phyloP scores from a whole-genome alignment of 441 rosid genomes.

The Melastoma candidum region DNA sequence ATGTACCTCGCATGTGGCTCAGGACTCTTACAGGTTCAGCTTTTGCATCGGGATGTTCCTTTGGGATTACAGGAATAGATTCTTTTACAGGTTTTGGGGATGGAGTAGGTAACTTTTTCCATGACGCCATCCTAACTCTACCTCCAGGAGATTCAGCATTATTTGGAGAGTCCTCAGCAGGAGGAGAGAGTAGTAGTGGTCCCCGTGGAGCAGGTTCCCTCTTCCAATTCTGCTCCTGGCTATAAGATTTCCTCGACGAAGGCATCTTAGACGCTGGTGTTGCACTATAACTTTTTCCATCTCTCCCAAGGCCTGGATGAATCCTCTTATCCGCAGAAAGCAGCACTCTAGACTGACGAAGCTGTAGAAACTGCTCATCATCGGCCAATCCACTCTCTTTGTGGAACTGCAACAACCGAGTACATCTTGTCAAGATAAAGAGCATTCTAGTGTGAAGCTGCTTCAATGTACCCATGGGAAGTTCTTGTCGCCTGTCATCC shows the following conservation, averaged over 20 bases:
- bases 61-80: slow-evolving; percentile 22
- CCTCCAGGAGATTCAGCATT: slow-evolving; percentile 52
- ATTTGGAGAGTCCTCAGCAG: slow-evolving; percentile 34
- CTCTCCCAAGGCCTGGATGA: slow-evolving; percentile 34
- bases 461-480: slow-evolving; percentile 80
- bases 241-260: slow-evolving; percentile 69
- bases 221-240: slow-evolving; percentile 91
- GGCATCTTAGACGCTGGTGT: slow-evolving; percentile 43
- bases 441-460: slow-evolving; percentile 97
- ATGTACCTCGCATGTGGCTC: slow-evolving; percentile 28
- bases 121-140: slow-evolving; percentile 73
- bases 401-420: slow-evolving; percentile 92
- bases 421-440: slow-evolving; percentile 95
- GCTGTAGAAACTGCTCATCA: slow-evolving; percentile 62
- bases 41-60: slow-evolving; percentile 45
- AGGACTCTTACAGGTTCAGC: slow-evolving; percentile 33
- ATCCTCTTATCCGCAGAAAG: slow-evolving; percentile 63
- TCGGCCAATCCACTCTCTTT: slow-evolving; percentile 93
- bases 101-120: slow-evolving; percentile 87
- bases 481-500: slow-evolving; percentile 97
- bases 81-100: slow-evolving; percentile 46
- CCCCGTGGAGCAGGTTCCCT: slow-evolving; percentile 37
- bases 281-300: slow-evolving; percentile 53
- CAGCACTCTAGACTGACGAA: slow-evolving; percentile 70
- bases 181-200: slow-evolving; percentile 23